Evolutionary conservation across 768 basidiomycete species (phyloP).

Genomic region (Kwoniella heveanensis): DNA sequence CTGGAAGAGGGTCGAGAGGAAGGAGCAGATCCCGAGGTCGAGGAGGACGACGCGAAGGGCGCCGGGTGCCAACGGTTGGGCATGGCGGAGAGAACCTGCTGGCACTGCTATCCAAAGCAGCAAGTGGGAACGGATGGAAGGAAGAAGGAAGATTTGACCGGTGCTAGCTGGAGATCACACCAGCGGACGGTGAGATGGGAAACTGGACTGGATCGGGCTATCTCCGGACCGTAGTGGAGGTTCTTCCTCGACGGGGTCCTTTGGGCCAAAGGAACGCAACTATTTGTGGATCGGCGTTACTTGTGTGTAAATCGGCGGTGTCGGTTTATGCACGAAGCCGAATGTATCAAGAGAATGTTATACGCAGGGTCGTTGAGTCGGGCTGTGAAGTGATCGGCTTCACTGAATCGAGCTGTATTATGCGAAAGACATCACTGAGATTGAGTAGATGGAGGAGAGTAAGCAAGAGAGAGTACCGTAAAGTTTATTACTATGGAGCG

Average conservation of each 20-base stretch:
- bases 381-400: no score
- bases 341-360: not conserved
- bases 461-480: not conserved
- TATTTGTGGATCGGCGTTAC: not conserved
- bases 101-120: no score
- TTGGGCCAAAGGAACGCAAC: constrained; percentile 4
- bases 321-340: not conserved
- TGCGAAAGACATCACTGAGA: not conserved
- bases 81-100: not conserved
- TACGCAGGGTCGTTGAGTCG: no score
- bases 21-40: constrained; percentile 22
- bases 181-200: no score
- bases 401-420: not conserved
- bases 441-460: not conserved
- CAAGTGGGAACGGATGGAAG: no score
- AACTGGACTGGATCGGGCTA: not conserved
- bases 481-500: not conserved
- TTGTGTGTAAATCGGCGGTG: no score
- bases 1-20: constrained; percentile 30
- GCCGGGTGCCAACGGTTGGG: constrained; percentile 24
- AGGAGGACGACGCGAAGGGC: constrained; percentile 19
- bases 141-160: not conserved
- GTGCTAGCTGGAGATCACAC: not conserved
- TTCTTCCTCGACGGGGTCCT: not conserved
- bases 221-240: constrained; percentile 1